Conservation (phyloP, 768 basidiomycete species). For the Tricholoma saponaceum region DNA sequence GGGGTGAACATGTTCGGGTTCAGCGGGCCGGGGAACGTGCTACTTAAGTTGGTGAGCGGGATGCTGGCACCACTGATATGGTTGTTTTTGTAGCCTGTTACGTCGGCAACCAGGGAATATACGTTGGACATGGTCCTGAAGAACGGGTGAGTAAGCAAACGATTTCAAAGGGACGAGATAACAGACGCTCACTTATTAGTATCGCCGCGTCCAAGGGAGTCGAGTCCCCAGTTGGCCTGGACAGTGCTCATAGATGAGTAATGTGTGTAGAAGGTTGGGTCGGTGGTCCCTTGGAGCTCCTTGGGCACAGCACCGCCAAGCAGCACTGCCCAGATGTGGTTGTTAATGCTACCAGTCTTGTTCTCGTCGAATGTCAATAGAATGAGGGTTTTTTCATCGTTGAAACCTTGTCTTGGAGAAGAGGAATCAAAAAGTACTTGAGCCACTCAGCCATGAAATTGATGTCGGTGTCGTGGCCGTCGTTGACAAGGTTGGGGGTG, state of each 20-base stretch:
- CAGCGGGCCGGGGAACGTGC: not conserved
- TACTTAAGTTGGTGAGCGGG: not conserved
- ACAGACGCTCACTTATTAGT: not conserved
- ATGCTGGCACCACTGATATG: not conserved
- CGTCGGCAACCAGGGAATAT: not conserved
- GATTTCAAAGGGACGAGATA: not conserved
- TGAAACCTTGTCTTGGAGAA: slow-evolving; percentile 50
- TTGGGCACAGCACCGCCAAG: slow-evolving; percentile 41
- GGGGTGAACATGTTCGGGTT: not conserved
- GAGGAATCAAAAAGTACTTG: slow-evolving; percentile 44
- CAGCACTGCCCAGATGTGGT: slow-evolving; percentile 41
- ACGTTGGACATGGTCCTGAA: not conserved
- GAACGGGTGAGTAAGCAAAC: not conserved
- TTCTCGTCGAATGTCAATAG: slow-evolving; percentile 64
- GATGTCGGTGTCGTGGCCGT: slow-evolving; percentile 57
- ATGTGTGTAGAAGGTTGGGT: slow-evolving; percentile 56
- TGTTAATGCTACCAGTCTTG: slow-evolving; percentile 34
- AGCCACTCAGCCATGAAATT: slow-evolving; percentile 45
- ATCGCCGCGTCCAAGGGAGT: slow-evolving; percentile 47
- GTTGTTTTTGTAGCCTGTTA: not conserved
- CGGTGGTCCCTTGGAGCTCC: slow-evolving; percentile 37
- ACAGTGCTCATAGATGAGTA: slow-evolving; percentile 55
- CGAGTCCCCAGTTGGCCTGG: slow-evolving; percentile 58
- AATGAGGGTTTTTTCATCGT: slow-evolving; percentile 50
- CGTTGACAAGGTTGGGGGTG: slow-evolving; percentile 60